These are phyloP conservation scores for Entoloma clypeatum DNA, from an alignment of 1,284 basidiomycete species.

Conservation along the genomic window DNA sequence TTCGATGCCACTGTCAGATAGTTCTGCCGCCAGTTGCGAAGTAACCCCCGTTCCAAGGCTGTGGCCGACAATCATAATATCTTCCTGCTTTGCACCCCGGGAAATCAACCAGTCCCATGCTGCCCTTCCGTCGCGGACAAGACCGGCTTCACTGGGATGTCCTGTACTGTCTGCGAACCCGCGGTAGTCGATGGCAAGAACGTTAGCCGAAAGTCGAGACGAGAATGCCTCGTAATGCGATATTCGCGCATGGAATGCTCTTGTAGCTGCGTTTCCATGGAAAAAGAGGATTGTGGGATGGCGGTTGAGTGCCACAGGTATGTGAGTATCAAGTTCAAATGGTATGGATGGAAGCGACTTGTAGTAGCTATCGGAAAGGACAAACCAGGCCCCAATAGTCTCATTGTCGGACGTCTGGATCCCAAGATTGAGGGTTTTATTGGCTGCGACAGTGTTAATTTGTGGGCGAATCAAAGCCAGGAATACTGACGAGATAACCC, in stretches of 20 bases:
- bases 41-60: conserved; percentile 81
- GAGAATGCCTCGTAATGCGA: conserved; percentile 61
- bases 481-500: conserved; percentile 41
- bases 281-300: conserved; percentile 84
- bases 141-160: conserved; percentile 69
- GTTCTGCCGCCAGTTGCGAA: conserved; percentile 54
- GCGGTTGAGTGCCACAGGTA: conserved; percentile 47
- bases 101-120: conserved; percentile 77
- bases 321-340: conserved; percentile 32
- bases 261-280: conserved; percentile 86
- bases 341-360: conserved; percentile 40
- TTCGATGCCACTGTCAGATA: conserved; percentile 50
- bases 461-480: neutral
- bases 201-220: conserved; percentile 65
- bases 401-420: conserved; percentile 76
- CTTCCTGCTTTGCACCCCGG: conserved; percentile 52
- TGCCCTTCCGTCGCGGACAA: conserved; percentile 72
- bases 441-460: conserved; percentile 43
- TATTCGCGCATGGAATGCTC: conserved; percentile 64
- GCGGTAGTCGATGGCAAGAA: conserved; percentile 87
- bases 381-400: conserved; percentile 85
- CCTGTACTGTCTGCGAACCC: conserved; percentile 90
- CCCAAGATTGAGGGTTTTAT: conserved; percentile 73
- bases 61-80: conserved; percentile 75
- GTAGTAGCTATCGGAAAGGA: conserved; percentile 72